These are phyloP conservation scores for Eucalyptus tenuipes DNA, from an alignment of 345 rosid genomes.

Conservation along the genomic window DNA sequence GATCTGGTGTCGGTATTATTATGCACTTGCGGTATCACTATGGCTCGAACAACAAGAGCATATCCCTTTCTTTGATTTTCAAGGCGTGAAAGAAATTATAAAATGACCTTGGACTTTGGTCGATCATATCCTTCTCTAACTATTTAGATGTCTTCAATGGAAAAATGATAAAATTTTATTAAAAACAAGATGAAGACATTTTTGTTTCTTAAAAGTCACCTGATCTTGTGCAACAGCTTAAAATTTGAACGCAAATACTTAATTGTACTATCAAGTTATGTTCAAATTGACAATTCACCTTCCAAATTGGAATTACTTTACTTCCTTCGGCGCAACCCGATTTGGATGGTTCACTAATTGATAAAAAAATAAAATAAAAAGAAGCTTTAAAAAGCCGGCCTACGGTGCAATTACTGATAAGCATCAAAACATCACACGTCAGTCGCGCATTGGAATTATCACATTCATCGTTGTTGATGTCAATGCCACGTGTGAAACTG, in stretches of 20 bases:
- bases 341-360: neutral
- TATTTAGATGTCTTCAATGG: neutral
- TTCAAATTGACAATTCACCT: neutral
- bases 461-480: neutral
- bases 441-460: neutral
- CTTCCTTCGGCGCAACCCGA: neutral
- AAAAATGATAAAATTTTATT: neutral
- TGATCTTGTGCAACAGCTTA: neutral
- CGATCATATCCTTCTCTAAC: neutral
- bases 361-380: neutral
- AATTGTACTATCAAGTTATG: neutral
- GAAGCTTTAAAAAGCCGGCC: neutral
- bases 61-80: too few species aligned
- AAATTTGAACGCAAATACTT: neutral
- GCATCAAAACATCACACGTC: neutral
- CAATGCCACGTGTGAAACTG: neutral
- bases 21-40: neutral
- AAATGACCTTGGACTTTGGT: neutral
- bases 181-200: neutral
- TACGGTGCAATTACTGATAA: neutral
- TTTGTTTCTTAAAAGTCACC: neutral
- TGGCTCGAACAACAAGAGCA: neutral
- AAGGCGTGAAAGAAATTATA: neutral
- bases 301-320: neutral
- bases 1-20: neutral